These are phyloP conservation scores for Mycena sanguinolenta DNA, from an alignment of 768 basidiomycete species.

Conservation along the genomic window DNA sequence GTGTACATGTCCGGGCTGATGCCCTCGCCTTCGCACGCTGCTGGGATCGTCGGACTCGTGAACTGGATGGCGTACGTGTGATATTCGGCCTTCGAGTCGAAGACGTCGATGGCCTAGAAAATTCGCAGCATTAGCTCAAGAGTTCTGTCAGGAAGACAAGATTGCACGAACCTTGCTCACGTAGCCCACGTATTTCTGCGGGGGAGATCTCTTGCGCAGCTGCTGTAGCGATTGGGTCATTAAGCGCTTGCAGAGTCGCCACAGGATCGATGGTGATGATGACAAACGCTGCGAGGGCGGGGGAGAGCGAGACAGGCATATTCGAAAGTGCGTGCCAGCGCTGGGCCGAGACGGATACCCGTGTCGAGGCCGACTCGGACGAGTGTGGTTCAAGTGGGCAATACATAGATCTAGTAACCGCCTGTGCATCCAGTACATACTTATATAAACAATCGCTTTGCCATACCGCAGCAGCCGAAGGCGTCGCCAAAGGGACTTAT, in stretches of 20 bases:
- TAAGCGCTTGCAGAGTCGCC: conserved; percentile 18
- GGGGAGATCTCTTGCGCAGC: conserved; percentile 9
- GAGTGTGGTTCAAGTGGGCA: not conserved
- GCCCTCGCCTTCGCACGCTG: conserved; percentile 1
- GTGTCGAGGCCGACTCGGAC: not conserved
- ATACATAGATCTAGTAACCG: conserved; percentile 8
- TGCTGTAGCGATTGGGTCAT: conserved; percentile 27
- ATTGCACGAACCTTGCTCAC: conserved; percentile 23
- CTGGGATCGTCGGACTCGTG: conserved; percentile 22
- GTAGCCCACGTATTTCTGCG: conserved; percentile 27
- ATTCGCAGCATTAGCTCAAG: not conserved
- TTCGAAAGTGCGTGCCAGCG: not conserved
- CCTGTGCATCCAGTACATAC: not conserved
- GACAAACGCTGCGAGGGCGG: conserved; percentile 19
- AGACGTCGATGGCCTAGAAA: conserved; percentile 19
- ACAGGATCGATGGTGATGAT: conserved; percentile 27
- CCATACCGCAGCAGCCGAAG: not conserved
- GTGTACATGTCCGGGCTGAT: conserved; percentile 26
- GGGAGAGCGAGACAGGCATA: conserved; percentile 25
- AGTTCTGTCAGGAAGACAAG: not conserved
- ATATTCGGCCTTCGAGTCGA: conserved; percentile 21
- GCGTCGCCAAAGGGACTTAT: conserved; percentile 27
- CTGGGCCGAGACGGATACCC: not conserved
- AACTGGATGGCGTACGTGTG: conserved; percentile 26
- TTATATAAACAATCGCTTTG: conserved; percentile 20